phyloP scores from a whole-genome alignment of 257 asterid genomes.

The Coffea canephora region DNA sequence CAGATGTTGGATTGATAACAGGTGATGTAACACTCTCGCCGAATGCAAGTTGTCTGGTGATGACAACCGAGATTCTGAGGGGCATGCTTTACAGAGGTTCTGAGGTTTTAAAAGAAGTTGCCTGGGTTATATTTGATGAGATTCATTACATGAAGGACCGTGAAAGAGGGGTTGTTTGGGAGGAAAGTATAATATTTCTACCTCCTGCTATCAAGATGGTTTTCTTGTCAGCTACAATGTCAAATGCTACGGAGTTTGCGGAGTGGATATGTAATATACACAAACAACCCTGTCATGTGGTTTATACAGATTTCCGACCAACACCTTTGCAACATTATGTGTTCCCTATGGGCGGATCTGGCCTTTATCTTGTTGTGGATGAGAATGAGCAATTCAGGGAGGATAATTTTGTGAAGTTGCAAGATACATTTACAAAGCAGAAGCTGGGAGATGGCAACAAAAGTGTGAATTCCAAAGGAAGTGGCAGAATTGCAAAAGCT shows the following conservation, averaged over 20 bases:
- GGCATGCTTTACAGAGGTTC: constrained; percentile 98
- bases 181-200: constrained; percentile 91
- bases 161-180: constrained; percentile 99
- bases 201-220: constrained; percentile 99
- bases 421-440: constrained; percentile 69
- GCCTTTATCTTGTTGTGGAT: constrained; percentile 92
- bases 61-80: constrained; percentile 94
- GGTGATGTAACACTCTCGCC: constrained; percentile 94
- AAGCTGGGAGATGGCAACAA: constrained; percentile 48
- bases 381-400: constrained; percentile 93
- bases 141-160: constrained; percentile 99
- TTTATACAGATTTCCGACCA: constrained; percentile 95
- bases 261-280: constrained; percentile 96
- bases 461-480: constrained; percentile 48
- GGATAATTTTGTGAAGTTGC: constrained; percentile 78
- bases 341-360: constrained; percentile 92
- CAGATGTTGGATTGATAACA: constrained; percentile 94
- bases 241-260: constrained; percentile 96
- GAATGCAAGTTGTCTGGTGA: constrained; percentile 94
- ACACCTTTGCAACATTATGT: constrained; percentile 96
- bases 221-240: constrained; percentile 95
- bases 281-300: constrained; percentile 97
- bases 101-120: constrained; percentile 93
- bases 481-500: constrained; percentile 72
- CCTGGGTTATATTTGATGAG: constrained; percentile 99